Base-by-base conservation (phyloP, 2,329 filamentous ascomycete genomes). In the Akanthomyces muscarius region DNA sequence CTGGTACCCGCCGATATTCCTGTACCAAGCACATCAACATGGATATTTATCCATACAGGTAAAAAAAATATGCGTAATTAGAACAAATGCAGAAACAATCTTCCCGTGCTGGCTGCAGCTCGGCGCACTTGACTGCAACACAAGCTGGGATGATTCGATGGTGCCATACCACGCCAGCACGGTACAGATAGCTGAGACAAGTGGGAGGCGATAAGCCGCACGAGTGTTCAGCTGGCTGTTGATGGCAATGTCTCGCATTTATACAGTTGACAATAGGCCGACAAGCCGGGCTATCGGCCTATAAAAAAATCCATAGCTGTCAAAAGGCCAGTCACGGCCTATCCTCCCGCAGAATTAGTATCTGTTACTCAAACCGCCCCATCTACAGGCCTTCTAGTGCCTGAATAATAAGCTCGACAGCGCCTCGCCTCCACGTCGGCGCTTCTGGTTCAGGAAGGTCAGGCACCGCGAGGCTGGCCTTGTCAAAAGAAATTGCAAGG, bases 361-460 rank as follows among this genome's bases (percentile, higher is more conserved):
- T 47, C 38, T 42, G 25, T 61, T 54, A 54, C 50, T 61, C 48
- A 45, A 61, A 7, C 47, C 4, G 30, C 55, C 44, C 55, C 44
- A 28, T 58, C 44, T 25, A 58, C 55, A 48, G 44, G 42, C 38
- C 53, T 21, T 60, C 18, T 30, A 52, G 47, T 18, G 57, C 57
- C 25, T 36, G 5, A 36, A 36, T 21, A 57, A 14, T 33, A 11
- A 47, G 21, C 23, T 28, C n/a, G 14, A 25, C 41, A 57, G 41
- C 44, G 42, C 30, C 30, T 61, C 50, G 36, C 36, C 47, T 16
- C 23, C 36, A 28, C 16, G 18, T 11, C 51, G 5, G n/a, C n/a
- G 28, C 58, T 41, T 47, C 41, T 61, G 41, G 38, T 61, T 61
- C 50, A 41, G 21, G 30, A 61, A 61, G 28, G 50, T 61, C 58